Percentiles rank a stretch among this genome's conserved stretches.
phyloP scores from a whole-genome alignment of 495 filamentous ascomycete species.

The Lasiosphaeris hirsuta region DNA sequence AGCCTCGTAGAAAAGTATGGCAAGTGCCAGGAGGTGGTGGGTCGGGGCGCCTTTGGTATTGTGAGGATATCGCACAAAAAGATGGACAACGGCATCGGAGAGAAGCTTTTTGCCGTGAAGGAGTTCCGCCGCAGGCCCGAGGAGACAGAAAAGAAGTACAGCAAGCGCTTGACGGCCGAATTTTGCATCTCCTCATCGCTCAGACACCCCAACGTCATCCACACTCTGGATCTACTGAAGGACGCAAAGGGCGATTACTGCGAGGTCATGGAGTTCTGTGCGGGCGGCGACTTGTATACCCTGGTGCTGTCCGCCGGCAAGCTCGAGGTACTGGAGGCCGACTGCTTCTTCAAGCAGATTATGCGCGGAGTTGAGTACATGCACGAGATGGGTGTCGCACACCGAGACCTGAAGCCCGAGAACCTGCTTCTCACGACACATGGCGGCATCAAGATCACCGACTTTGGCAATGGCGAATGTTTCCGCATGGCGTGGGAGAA shows the following conservation, averaged over 20 bases:
- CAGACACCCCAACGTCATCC: constrained; percentile 96
- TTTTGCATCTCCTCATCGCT: constrained; percentile 98
- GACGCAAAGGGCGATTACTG: constrained; percentile 98
- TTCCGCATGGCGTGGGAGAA: constrained; percentile 99
- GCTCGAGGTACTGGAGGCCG: constrained; percentile 87
- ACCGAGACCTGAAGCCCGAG: constrained; percentile 96
- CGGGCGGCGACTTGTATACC: constrained; percentile 94
- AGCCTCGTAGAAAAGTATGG: constrained; percentile 95
- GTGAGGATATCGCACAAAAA: constrained; percentile 98
- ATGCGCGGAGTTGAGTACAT: constrained; percentile 99
- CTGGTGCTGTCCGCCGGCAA: constrained; percentile 89
- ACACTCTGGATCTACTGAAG: constrained; percentile 91
- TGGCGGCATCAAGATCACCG: constrained; percentile 95
- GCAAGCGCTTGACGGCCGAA: constrained; percentile 96
- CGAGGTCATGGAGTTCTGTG: constrained; percentile 99
- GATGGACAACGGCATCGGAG: constrained; percentile 73
- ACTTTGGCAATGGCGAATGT: constrained; percentile 98
- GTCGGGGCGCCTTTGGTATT: constrained; percentile 96
- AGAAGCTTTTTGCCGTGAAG: constrained; percentile 96
- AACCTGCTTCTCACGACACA: constrained; percentile 92
- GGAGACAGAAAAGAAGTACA: constrained; percentile 93
- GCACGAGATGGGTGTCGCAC: constrained; percentile 99
- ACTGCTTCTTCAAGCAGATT: constrained; percentile 99
- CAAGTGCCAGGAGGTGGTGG: constrained; percentile 96
- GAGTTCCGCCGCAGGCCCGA: constrained; percentile 93